Conservation (phyloP, 1,284 basidiomycete species). For the Ceratobasidium sp. region DNA sequence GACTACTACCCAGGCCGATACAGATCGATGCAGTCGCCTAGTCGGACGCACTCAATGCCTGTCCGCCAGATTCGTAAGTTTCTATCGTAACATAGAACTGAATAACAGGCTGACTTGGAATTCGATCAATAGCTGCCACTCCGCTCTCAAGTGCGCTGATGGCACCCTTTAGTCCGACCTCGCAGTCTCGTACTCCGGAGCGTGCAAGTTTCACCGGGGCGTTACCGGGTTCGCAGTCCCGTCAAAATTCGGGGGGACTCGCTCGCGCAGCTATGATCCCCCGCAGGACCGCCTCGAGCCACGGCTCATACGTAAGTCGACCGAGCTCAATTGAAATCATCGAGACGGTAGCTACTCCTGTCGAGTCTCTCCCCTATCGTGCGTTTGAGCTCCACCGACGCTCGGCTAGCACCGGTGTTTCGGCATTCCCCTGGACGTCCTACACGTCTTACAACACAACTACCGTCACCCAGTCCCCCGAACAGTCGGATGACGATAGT, state of each 20-base stretch:
- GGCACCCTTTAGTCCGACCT: constrained; percentile 13
- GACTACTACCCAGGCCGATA: constrained; percentile 17
- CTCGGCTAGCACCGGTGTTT: constrained; percentile 26
- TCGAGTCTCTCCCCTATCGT: constrained; percentile 21
- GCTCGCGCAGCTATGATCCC: constrained; percentile 9
- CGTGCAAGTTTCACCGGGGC: constrained; percentile 14
- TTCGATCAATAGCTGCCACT: background rate
- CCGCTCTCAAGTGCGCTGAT: constrained; percentile 11
- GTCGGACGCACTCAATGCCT: constrained; percentile 27
- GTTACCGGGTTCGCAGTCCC: constrained; percentile 1
- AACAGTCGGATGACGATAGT: constrained; percentile 29
- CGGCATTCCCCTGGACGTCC: constrained; percentile 16
- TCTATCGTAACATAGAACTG: background rate
- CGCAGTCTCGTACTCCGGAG: constrained; percentile 22
- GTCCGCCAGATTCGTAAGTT: constrained; percentile 24
- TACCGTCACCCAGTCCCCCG: constrained; percentile 25
- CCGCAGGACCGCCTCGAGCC: constrained; percentile 26
- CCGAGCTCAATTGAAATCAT: constrained; percentile 35
- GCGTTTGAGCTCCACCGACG: constrained; percentile 29
- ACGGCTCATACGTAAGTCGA: constrained; percentile 23
- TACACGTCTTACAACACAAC: constrained; percentile 7
- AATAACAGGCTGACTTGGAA: background rate
- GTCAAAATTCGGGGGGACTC: background rate
- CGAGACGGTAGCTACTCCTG: constrained; percentile 28
- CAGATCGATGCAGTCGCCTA: constrained; percentile 14